Base-by-base conservation (phyloP, 1,139 yeast genomes). In the Zygoascus meyerae region DNA sequence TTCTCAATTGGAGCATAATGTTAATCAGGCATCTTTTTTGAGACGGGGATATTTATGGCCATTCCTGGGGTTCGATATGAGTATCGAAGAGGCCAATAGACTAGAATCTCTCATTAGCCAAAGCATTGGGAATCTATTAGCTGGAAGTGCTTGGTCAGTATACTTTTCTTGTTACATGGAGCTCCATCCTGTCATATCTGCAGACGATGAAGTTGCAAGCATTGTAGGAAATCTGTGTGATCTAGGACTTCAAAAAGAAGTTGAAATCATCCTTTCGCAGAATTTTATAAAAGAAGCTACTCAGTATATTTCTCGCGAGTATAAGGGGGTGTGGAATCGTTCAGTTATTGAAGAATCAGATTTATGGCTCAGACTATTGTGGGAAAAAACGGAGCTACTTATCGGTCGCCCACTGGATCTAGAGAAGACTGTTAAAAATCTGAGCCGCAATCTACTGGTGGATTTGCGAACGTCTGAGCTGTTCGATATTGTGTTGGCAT, bases 401-500 rank as follows among this genome's bases (percentile, higher is more conserved):
- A 12, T 32, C n/a, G 43, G 33, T 6, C 18, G 37, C 4, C 32
- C 12, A 8, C 32, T 16, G 5, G 43, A 40, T 32, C 2, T 40
- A 12, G 30, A 31, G 12, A 12, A 6, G 2, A 26, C 31, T 8
- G 11, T 40, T 11, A 11, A 32, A 12, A 17, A 34, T 9, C 12
- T 40, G n/a, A 36, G 43, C 5, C 37, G 29, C 9, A 36, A 40
- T 16, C 15, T 12, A 2, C 40, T 67, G 1, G 66, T 61, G 8
- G 53, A 55, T 5, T 47, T 67, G 36, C 55, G 96, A 49, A 78
- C 77, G 1, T 58, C 63, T 1, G 95, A 90, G 60, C 75, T 86
- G 15, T 86, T 76, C 58, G 79, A 78, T 21, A 74, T 89, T 38
- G 78, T 86, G 0, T 60, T 69, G 2, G 67, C 69, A 21, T 86